These are phyloP conservation scores for Aspergillus niger DNA, from an alignment of 2,329 filamentous ascomycete species.

Conservation along the genomic window DNA sequence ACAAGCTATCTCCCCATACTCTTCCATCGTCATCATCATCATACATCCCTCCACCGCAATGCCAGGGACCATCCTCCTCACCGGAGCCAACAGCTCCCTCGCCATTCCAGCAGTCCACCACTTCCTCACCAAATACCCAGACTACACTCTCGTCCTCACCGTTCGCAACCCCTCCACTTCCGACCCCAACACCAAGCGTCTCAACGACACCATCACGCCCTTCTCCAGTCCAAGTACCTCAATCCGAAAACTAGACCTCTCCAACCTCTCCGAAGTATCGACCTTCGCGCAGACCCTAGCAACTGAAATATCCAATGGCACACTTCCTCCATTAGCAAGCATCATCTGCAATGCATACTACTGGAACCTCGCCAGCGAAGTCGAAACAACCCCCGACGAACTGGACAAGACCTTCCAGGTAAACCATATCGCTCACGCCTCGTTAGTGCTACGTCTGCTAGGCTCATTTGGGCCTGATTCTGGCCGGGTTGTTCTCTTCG, in stretches of 20 bases:
- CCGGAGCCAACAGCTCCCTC: slow-evolving; percentile 8
- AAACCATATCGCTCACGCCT: slow-evolving; percentile 9
- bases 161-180: slow-evolving; percentile 3
- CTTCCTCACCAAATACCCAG: slow-evolving; percentile 2
- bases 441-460: slow-evolving; percentile 9
- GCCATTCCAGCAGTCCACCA: neutral
- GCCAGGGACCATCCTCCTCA: slow-evolving; percentile 9
- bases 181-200: neutral
- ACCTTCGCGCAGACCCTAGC: neutral
- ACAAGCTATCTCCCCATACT: neutral
- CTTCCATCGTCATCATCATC: neutral
- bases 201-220: neutral
- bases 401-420: slow-evolving; percentile 11
- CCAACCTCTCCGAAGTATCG: slow-evolving; percentile 2
- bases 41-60: neutral
- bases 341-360: slow-evolving; percentile 15
- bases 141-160: slow-evolving; percentile 5
- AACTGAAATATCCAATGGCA: slow-evolving; percentile 9
- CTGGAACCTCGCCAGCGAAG: slow-evolving; percentile 6
- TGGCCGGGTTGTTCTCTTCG: neutral
- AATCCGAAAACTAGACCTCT: slow-evolving; percentile 6
- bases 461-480: neutral
- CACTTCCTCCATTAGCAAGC: slow-evolving; percentile 3
- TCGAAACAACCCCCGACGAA: slow-evolving; percentile 1
- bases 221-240: neutral